Base-by-base conservation (phyloP, 345 rosid species). In the Pistacia vera region DNA sequence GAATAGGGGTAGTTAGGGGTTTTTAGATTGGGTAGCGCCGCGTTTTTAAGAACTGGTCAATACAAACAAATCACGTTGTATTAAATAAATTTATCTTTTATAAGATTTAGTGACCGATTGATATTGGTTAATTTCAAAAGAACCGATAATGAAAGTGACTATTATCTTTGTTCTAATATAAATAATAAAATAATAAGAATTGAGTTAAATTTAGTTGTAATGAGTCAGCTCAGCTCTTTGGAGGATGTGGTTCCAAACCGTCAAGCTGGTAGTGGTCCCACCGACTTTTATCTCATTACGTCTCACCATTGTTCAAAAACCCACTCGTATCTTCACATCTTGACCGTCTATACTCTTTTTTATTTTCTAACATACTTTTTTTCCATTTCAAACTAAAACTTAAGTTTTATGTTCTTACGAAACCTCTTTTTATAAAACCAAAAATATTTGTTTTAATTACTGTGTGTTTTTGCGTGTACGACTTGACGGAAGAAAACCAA, bases 101-200 rank as follows among this genome's bases (percentile, higher is more conserved):
- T 3, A 13, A 64, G 66, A 51, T 59, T 66, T 46, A 71, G 35
- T 33, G 72, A 48, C 52, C 46, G 55, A 51, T 44, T 46, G 46
- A 52, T 33, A 55, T 20, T 75, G 9, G 18, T 73, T 54, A 25
- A 25, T 25, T 25, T 25, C 25, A 25, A 25, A 25, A 25, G 52
- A 74, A 69, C 30, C 58, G 68, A 77, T 66, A 61, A 77, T 41
- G 86, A 77, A 77, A 74, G 70, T 74, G 83, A 74, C 72, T 62
- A 51, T 48, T 63, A 54, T 49, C 75, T 65, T 25, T 25, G 25
- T 25, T 25, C 25, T 25, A 25, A 25, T 25, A 25, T 25, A 25
- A 25, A 25, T 13, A 41, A 68, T 46, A 17, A 35, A 18, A 71
- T 14, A 56, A 17, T 11, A 7, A 20, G 6, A 68, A 68, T 10